Conservation (phyloP, 2,329 filamentous ascomycete species). For the Gremmenia infestans region DNA sequence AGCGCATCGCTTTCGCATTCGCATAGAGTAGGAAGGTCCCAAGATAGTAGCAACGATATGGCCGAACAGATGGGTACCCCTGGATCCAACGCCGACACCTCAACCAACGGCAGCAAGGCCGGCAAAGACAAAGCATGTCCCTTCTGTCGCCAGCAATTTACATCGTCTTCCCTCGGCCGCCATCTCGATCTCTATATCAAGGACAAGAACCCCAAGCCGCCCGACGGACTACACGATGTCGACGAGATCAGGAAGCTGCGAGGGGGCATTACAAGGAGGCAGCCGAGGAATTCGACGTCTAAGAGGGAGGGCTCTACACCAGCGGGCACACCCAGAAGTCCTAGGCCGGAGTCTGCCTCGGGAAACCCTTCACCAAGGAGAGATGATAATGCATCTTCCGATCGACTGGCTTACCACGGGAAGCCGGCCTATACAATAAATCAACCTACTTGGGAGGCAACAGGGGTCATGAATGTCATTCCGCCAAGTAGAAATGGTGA, state of each 20-base stretch:
- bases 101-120: slow-evolving; percentile 27
- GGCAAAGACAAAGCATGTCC: slow-evolving; percentile 81
- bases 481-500: slow-evolving; percentile 47
- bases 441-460: slow-evolving; percentile 66
- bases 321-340: slow-evolving; percentile 42
- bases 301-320: slow-evolving; percentile 56
- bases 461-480: slow-evolving; percentile 73
- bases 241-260: slow-evolving; percentile 81
- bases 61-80: slow-evolving; percentile 32
- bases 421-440: slow-evolving; percentile 27
- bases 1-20: slow-evolving; percentile 4
- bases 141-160: slow-evolving; percentile 86
- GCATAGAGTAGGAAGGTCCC: neutral
- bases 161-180: slow-evolving; percentile 85
- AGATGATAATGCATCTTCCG: slow-evolving; percentile 27
- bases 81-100: slow-evolving; percentile 30
- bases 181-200: slow-evolving; percentile 94
- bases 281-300: slow-evolving; percentile 61
- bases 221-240: slow-evolving; percentile 85
- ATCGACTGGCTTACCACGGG: slow-evolving; percentile 36
- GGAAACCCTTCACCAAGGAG: slow-evolving; percentile 33
- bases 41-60: slow-evolving; percentile 17
- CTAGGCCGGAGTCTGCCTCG: slow-evolving; percentile 29
- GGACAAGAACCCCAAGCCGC: slow-evolving; percentile 81
- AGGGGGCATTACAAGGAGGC: slow-evolving; percentile 79